These are phyloP conservation scores for Candida boleticola DNA, from an alignment of 805 yeast genomes.

Conservation along the genomic window DNA sequence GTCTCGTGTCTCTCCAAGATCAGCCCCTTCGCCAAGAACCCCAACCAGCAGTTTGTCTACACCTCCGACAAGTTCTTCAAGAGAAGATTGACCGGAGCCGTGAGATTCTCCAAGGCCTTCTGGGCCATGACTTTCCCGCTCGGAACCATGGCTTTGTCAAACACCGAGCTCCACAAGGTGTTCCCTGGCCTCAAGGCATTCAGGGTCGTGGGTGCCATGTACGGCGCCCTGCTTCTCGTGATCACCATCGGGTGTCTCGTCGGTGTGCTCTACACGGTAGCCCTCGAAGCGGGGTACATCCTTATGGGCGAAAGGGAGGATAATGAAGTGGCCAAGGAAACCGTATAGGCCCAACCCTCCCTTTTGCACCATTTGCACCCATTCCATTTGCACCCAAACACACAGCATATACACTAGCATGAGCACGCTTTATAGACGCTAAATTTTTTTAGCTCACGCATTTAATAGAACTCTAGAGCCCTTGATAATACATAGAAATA, in stretches of 20 bases:
- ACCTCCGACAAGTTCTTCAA: conserved; percentile 4
- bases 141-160: conserved; percentile 71
- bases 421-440: too few species aligned
- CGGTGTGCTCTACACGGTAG: conserved; percentile 23
- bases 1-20: conserved; percentile 42
- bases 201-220: conserved; percentile 60
- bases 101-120: conserved; percentile 19
- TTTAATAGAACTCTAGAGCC: too few species aligned
- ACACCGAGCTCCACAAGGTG: conserved; percentile 47
- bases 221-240: conserved; percentile 50
- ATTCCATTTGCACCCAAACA: too few species aligned
- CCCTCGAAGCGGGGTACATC: background rate
- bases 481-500: too few species aligned
- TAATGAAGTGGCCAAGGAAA: too few species aligned
- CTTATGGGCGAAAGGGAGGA: background rate
- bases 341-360: too few species aligned
- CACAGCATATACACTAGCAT: too few species aligned
- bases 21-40: conserved; percentile 30
- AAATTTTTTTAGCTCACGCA: too few species aligned
- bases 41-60: conserved; percentile 21
- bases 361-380: too few species aligned
- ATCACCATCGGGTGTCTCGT: conserved; percentile 35
- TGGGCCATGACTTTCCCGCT: conserved; percentile 92
- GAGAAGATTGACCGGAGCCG: conserved; percentile 12
- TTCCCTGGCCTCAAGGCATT: conserved; percentile 53